These are phyloP conservation scores for Ogataea henricii DNA, from an alignment of 805 yeast species.

Conservation along the genomic window DNA sequence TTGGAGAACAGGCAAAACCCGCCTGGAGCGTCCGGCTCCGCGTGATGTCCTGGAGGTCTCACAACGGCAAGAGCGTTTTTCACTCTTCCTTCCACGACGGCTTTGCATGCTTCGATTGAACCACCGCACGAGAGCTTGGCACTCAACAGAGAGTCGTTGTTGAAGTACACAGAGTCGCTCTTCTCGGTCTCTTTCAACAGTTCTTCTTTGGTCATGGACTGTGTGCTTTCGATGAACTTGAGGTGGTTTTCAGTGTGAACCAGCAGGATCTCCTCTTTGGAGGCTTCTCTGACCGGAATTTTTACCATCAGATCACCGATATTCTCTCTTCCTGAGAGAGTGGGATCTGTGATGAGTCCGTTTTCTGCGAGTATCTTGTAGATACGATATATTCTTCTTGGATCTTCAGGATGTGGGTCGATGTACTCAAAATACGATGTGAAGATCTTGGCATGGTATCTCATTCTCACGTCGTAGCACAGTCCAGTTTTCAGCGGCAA, in stretches of 20 bases:
- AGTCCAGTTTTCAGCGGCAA: constrained; percentile 85
- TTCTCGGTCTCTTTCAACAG: constrained; percentile 80
- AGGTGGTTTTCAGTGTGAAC: constrained; percentile 87
- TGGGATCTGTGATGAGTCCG: constrained; percentile 81
- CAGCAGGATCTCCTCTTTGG: constrained; percentile 76
- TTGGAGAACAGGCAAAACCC: constrained; percentile 96
- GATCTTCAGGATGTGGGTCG: constrained; percentile 99
- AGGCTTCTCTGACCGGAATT: constrained; percentile 88
- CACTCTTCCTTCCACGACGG: constrained; percentile 90
- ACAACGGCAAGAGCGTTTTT: constrained; percentile 93
- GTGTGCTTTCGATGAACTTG: constrained; percentile 72
- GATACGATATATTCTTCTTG: constrained; percentile 90
- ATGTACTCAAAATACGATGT: constrained; percentile 91
- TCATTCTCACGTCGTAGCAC: constrained; percentile 95
- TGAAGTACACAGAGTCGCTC: constrained; percentile 94
- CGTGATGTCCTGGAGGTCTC: constrained; percentile 99
- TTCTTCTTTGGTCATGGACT: constrained; percentile 73
- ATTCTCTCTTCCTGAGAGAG: constrained; percentile 67
- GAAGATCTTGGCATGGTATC: constrained; percentile 93
- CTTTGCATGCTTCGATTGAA: constrained; percentile 92
- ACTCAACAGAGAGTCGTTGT: constrained; percentile 82
- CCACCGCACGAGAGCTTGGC: constrained; percentile 97
- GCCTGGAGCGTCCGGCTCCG: constrained; percentile 96
- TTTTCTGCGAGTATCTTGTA: constrained; percentile 93
- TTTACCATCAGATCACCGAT: constrained; percentile 87